Conservation (phyloP, 2,329 filamentous ascomycete species). For the Hymenoscyphus albidus region DNA sequence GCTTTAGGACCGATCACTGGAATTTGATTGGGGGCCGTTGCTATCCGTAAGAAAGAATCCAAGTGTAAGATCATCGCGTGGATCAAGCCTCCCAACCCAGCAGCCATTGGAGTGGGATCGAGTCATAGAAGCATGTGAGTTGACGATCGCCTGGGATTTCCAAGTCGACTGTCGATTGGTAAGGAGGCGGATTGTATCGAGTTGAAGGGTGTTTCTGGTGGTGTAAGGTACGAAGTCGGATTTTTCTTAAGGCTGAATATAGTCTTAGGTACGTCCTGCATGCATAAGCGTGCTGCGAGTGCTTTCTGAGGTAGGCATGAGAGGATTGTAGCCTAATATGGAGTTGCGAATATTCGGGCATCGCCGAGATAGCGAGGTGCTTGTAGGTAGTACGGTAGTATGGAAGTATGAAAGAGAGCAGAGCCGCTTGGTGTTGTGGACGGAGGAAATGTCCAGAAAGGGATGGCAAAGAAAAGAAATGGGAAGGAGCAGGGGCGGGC, state of each 20-base stretch:
- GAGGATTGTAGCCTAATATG: neutral
- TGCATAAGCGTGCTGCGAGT: neutral
- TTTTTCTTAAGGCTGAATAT: neutral
- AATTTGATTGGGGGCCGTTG: neutral
- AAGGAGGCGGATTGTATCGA: neutral
- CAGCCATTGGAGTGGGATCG: neutral
- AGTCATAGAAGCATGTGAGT: slow-evolving; percentile 3
- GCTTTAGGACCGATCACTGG: neutral
- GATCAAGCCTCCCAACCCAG: neutral
- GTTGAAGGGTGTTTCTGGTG: neutral
- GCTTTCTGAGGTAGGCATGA: neutral
- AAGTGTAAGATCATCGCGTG: neutral
- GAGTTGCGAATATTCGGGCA: neutral
- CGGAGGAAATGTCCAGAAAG: neutral
- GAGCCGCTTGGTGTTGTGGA: neutral
- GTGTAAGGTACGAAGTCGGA: neutral
- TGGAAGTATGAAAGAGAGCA: neutral
- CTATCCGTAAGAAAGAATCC: neutral
- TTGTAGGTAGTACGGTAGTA: too few species aligned
- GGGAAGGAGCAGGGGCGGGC: too few species aligned
- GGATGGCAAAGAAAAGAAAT: neutral
- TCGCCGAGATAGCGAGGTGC: neutral
- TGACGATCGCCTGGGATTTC: neutral
- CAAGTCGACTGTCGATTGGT: neutral
- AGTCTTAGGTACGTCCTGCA: neutral